These are phyloP conservation scores for Achaetomiella virescens DNA, from an alignment of 495 filamentous ascomycete genomes.

Conservation along the genomic window DNA sequence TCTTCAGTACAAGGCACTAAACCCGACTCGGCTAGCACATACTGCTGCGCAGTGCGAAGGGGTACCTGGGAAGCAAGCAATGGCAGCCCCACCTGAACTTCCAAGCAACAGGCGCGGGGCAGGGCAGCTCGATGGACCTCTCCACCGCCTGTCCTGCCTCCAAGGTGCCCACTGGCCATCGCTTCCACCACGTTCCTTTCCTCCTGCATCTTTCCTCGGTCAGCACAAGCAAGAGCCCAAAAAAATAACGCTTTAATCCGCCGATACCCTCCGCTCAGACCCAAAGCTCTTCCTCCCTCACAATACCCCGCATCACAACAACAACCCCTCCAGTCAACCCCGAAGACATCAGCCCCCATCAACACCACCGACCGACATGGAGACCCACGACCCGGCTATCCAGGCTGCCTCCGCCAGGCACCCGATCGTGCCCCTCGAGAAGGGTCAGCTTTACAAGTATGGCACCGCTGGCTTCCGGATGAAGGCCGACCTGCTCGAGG, in stretches of 20 bases:
- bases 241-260: no score
- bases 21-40: not conserved
- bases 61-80: not conserved
- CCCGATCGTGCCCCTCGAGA: conserved; percentile 56
- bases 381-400: conserved; percentile 37
- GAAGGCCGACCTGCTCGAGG: conserved; percentile 67
- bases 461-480: conserved; percentile 80
- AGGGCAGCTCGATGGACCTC: no score
- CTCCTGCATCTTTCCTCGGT: no score
- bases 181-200: no score
- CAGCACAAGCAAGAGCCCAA: no score
- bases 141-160: no score
- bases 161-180: no score
- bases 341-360: not conserved
- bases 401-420: conserved; percentile 58
- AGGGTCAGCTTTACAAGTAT: conserved; percentile 71
- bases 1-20: not conserved
- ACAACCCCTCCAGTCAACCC: no score
- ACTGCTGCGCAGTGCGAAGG: not conserved
- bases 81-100: not conserved
- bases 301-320: conserved; percentile 10
- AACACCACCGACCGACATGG: conserved; percentile 5
- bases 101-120: not conserved
- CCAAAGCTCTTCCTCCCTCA: not conserved
- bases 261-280: no score